Evolutionary conservation across 352 stramenopile genomes (phyloP), one percentile per base, ranked within the genome.

Genomic region (Globisporangium spiculum): DNA sequence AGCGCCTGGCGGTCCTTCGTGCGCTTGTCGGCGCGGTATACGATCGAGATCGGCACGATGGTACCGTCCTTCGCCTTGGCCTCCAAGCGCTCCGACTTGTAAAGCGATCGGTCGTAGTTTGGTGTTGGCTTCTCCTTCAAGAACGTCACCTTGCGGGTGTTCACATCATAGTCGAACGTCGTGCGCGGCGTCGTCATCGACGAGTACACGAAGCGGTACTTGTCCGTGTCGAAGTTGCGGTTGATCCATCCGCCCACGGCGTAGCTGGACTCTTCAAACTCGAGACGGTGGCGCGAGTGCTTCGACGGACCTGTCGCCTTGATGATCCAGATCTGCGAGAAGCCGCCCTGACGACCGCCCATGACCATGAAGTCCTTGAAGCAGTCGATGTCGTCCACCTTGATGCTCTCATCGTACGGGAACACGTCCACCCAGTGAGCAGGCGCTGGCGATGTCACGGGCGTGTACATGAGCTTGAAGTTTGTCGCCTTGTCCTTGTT

Each of bases 401-500:
- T 94, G 67, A 92, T 77, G 32, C 77, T 88, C 57, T 76, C 73
- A 61, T 93, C 79, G 74, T 97, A 96, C 22, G 86, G 77, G 65
- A 96, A 90, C 26, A 98, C 77, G 69, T 98, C 87, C 32, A 81
- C 80, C 97, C 97, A 99, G 57, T 94, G 65, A 10, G 86, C 73
- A 3, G 72, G 62, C 10, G 66, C 82, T 14, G 77, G 73, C n/a
- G 79, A 84, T 52, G 60, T 71, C 26, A 92, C 80, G 0, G 75
- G 74, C 53, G 83, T 86, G 69, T 58, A 82, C 84, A 91, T 97
- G 63, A 99, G 65, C 69, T 98, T 96, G 72, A 98, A 97, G 77
- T 99, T 99, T 24, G 86, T 94, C 27, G 88, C 86, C 64, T 89
- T 90, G 72, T 96, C 91, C 62, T 93, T 88, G 83, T 99, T 99